A percentile compares a stretch with the other conserved stretches of the same genome.
Conservation (phyloP, 495 filamentous ascomycete species). For the Penicillium atrosanguineum region DNA sequence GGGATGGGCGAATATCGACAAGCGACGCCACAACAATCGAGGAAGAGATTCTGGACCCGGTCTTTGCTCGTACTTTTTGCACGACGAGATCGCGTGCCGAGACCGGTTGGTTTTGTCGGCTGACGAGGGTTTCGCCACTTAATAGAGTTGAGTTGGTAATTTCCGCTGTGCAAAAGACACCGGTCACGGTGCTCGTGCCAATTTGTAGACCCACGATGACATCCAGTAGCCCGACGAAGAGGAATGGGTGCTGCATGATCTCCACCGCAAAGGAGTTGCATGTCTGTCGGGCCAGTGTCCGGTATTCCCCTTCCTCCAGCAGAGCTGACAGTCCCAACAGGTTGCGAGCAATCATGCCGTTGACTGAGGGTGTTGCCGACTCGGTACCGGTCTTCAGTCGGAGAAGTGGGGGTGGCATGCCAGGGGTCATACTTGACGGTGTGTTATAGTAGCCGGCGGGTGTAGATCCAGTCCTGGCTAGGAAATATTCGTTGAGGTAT, state of each 20-base stretch:
- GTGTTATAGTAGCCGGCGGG: conserved; percentile 87
- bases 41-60: conserved; percentile 38
- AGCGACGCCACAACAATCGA: conserved; percentile 35
- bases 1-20: conserved; percentile 38
- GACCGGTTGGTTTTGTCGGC: conserved; percentile 27
- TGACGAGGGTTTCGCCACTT: conserved; percentile 23
- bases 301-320: conserved; percentile 65
- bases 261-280: conserved; percentile 84
- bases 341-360: conserved; percentile 80
- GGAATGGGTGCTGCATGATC: conserved; percentile 85
- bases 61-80: conserved; percentile 37
- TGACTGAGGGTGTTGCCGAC: conserved; percentile 81
- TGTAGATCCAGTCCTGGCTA: conserved; percentile 48
- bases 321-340: conserved; percentile 73
- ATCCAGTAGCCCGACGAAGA: conserved; percentile 77
- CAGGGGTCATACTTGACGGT: conserved; percentile 55
- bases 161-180: conserved; percentile 34
- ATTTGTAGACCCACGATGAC: conserved; percentile 71
- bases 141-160: conserved; percentile 5
- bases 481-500: conserved; percentile 66
- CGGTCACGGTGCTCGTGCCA: conserved; percentile 45
- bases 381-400: conserved; percentile 94
- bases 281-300: conserved; percentile 65
- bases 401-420: conserved; percentile 74
- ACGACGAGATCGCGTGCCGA: conserved; percentile 38